Evolutionary conservation across 805 yeast genomes (phyloP), one percentile per base, ranked within the genome.

Genomic region (Pichia insulana): DNA sequence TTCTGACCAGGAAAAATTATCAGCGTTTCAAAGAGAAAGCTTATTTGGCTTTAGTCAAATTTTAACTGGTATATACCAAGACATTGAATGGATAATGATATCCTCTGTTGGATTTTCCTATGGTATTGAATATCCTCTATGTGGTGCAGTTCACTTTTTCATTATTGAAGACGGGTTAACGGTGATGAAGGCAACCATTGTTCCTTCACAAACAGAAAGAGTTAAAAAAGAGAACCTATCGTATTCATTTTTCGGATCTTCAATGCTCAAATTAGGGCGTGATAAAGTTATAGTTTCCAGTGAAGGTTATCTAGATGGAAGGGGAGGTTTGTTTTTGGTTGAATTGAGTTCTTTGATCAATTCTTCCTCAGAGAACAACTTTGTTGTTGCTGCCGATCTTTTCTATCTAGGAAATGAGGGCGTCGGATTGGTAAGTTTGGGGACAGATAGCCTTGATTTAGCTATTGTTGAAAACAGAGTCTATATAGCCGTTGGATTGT

Each of bases 321-420:
- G 56, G 42, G 80, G 78, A 1, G 69, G 70, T 0, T 57, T 78
- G 3, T 78, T 77, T 70, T 50, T 52, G 30, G 42, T 73, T 1
- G 42, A 57, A 3, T 43, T 70, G 39, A 30, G 33, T 8, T 28
- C 1, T 26, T 52, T 16, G 31, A 19, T 10, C 18, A 36, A 18
- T 6, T 22, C 8, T 6, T 22, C 25, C 5, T 5, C 7, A n/a
- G 19, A 11, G 36, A 42, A 9, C 34, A 22, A 22, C 7, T 6
- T 22, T 22, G 8, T 19, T 8, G 27, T 26, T 3, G 11, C 48
- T 7, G 47, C 49, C 18, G 42, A 52, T 17, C 34, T 41, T 38
- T 33, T 40, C 62, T 37, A 54, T 20, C 27, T 48, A 8, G 58
- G 58, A 1, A 56, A 50, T 4, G 31, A 37, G 1, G 58, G 54